Evolutionary conservation across 1,284 basidiomycete genomes (phyloP), one percentile per base, ranked within the genome.

Genomic region (Austroboletus niveus): DNA sequence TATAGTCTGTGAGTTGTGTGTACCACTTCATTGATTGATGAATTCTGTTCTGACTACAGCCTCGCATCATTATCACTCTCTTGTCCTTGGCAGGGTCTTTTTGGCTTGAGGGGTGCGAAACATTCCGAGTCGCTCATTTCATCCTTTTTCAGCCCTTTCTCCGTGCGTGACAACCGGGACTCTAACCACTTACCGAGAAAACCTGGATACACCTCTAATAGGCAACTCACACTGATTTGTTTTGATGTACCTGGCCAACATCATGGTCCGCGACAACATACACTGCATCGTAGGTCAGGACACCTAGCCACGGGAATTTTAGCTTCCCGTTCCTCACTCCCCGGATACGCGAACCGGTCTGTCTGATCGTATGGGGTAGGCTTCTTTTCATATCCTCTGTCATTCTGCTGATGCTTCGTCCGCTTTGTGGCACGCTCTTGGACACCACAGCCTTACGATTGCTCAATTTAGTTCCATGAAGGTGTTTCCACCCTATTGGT

Each of bases 391-490:
- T 45, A 47, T 49, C 42, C 57, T 66, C 62, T 43, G 63, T 17
- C 29, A 47, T 48, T 46, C 48, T 56, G 55, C 57, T 52, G 27
- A 49, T 43, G 65, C 63, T 47, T 64, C 57, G 45, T 45, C 48
- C 53, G 51, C 62, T 64, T 64, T 55, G 62, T 68, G 62, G 65
- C 62, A 64, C 65, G 11, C 65, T 58, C 65, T 61, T 8, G 65
- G 63, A 64, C 22, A 55, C 27, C 62, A 68, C 65, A 68, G 62
- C 62, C 56, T 52, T 47, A 22, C 10, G 22, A 36, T 36, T 15
- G 43, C 60, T 47, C 17, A 20, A 50, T 54, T 49, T 43, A 40
- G 49, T 35, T 31, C 27, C 38, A 22, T 32, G 45, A 20, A 41
- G 36, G 35, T 41, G 36, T 52, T 14, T 42, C 46, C 52, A 42